Conservation (phyloP, 371 early-diverging fungal genomes). For the Umbelopsis sp. region DNA sequence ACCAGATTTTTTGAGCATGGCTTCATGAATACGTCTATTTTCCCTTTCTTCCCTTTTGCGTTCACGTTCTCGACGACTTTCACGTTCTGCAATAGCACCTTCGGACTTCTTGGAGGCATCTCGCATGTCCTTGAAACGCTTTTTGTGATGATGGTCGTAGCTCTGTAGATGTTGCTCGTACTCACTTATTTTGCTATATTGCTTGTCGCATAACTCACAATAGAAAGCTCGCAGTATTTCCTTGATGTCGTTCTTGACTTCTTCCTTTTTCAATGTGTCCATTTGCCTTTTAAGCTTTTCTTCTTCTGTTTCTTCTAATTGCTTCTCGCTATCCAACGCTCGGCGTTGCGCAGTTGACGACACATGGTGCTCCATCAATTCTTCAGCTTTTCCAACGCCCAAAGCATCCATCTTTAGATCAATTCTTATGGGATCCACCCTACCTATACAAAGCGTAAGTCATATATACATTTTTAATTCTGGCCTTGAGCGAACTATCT, state of each 20-base stretch:
- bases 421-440: constrained; percentile 70
- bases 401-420: constrained; percentile 60
- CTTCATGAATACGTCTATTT: constrained; percentile 67
- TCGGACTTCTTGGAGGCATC: constrained; percentile 47
- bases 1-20: constrained; percentile 55
- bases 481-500: too few relatives aligned
- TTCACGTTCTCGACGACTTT: constrained; percentile 68
- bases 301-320: constrained; percentile 67
- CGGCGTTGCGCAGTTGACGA: constrained; percentile 66
- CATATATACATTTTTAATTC: too few relatives aligned
- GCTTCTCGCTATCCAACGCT: constrained; percentile 61
- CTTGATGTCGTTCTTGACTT: constrained; percentile 62
- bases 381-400: constrained; percentile 69
- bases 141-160: constrained; percentile 81
- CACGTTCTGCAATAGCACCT: constrained; percentile 37
- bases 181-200: constrained; percentile 73
- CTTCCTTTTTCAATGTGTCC: constrained; percentile 51
- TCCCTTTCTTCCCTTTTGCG: constrained; percentile 71
- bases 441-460: constrained; percentile 40
- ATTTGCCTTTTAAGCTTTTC: constrained; percentile 47
- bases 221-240: constrained; percentile 73
- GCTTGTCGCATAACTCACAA: constrained; percentile 80
- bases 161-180: constrained; percentile 78
- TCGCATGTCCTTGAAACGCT: constrained; percentile 83
- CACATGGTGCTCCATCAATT: constrained; percentile 51